Conservation (phyloP, 1,284 basidiomycete genomes). For the Volvariella volvacea region DNA sequence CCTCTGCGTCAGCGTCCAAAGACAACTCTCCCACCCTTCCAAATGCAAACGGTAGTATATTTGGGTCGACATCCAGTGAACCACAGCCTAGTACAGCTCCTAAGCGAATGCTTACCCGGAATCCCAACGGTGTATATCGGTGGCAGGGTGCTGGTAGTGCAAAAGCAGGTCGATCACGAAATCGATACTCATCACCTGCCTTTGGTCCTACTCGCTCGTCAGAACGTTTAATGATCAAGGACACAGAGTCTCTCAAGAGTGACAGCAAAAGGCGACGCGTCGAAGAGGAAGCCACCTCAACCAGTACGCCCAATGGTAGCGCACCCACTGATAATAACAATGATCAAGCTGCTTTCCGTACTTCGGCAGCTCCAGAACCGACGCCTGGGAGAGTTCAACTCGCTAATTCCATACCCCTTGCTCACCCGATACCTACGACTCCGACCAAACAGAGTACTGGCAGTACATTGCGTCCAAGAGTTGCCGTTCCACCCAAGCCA, state of each 20-base stretch:
- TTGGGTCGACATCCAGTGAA: slow-evolving; percentile 3
- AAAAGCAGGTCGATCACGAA: slow-evolving; percentile 39
- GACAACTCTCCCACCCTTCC: slow-evolving; percentile 30
- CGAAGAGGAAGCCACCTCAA: slow-evolving; percentile 32
- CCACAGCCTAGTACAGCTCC: slow-evolving; percentile 21
- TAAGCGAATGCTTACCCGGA: slow-evolving; percentile 50
- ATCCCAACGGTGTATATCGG: slow-evolving; percentile 63
- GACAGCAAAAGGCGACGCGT: slow-evolving; percentile 60
- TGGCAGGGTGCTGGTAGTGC: slow-evolving; percentile 69
- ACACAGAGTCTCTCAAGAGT: slow-evolving; percentile 29
- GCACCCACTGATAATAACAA: slow-evolving; percentile 7
- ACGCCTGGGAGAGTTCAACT: neutral
- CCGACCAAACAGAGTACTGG: slow-evolving; percentile 14
- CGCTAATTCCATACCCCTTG: neutral
- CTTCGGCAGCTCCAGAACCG: slow-evolving; percentile 2
- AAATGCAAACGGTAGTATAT: slow-evolving; percentile 9
- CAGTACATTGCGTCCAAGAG: slow-evolving; percentile 33
- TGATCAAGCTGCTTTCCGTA: slow-evolving; percentile 13
- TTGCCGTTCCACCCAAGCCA: slow-evolving; percentile 36
- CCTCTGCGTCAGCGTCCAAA: slow-evolving; percentile 35
- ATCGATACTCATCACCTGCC: slow-evolving; percentile 61
- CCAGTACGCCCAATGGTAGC: slow-evolving; percentile 16
- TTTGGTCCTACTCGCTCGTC: slow-evolving; percentile 47
- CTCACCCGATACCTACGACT: slow-evolving; percentile 13
- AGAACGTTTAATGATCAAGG: slow-evolving; percentile 28